Base-by-base conservation (phyloP, 202 grass and related monocot genomes). In the Schoenoplectus triqueter region DNA sequence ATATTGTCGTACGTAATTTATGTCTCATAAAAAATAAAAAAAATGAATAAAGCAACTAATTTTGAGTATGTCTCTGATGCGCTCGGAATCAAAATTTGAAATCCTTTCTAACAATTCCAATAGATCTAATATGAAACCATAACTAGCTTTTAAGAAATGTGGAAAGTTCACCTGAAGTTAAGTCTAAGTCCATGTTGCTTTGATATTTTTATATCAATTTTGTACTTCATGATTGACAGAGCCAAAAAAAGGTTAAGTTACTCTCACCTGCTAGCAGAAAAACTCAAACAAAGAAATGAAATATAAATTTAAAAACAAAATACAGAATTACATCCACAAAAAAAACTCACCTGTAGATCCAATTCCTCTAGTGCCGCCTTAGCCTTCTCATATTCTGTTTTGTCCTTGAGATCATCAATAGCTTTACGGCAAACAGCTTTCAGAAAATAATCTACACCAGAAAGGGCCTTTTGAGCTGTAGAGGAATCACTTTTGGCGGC, bases 381-480 rank as follows among this genome's bases (percentile, higher is more conserved):
- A 55, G 81, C 81, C 81, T 83, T 83, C 65, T 83, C 81, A 42
- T 69, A 54, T 55, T 83, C 81, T 17, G 65, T 49, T 68, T 70
- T 70, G 4, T 83, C 48, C 66, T 83, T 83, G 20, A 83, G 64
- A 83, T 83, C 81, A 2, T 83, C 65, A 70, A 83, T 69, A 40
- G 81, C 81, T 70, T 83, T 83, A 54, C 7, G 1, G 49, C 81
- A 83, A 70, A 83, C 47, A 17, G 64, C 19, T 52, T 70, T 56
- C 48, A 83, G 66, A 55, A 55, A 83, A 83, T 83, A 68, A 83
- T 83, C 49, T 40, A 55, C 47, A 63, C 81, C 81, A 55, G 64
- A 69, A 41, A 69, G 64, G 14, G 65, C 81, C 22, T 68, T 59
- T 9, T 83, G 18, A 83, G 64, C 66, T 50, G 51, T 55, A 45